Percentiles rank a stretch among this genome's conserved stretches.
Conservation (phyloP, 2,329 filamentous ascomycete species). For the Gliomastix tumulicola region DNA sequence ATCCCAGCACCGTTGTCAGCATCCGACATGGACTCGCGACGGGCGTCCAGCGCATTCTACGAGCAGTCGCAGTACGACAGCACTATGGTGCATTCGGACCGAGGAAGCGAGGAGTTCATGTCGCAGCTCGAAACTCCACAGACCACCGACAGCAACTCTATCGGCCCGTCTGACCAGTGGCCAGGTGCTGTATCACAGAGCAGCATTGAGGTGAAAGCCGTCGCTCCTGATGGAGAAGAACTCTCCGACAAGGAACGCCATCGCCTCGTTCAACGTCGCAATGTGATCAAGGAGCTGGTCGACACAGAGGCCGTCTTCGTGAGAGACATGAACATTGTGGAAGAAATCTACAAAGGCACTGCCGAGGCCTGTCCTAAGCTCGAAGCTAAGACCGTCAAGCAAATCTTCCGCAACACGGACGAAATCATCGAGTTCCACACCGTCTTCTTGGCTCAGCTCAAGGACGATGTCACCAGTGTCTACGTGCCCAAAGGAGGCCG, state of each 20-base stretch:
- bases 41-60: constrained; percentile 32
- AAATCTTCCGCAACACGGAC: constrained; percentile 88
- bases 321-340: constrained; percentile 92
- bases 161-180: constrained; percentile 32
- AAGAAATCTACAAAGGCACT: constrained; percentile 96
- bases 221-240: constrained; percentile 28
- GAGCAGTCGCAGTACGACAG: constrained; percentile 28
- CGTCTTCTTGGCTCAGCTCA: constrained; percentile 70
- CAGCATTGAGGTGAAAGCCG: constrained; percentile 27
- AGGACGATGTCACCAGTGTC: constrained; percentile 70
- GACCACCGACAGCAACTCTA: constrained; percentile 38
- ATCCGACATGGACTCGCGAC: constrained; percentile 29
- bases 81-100: constrained; percentile 34
- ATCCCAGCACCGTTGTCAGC: constrained; percentile 31
- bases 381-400: constrained; percentile 75
- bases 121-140: constrained; percentile 34
- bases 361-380: constrained; percentile 75
- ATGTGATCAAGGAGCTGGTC: constrained; percentile 85
- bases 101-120: constrained; percentile 36
- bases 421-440: constrained; percentile 86
- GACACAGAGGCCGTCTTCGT: constrained; percentile 91
- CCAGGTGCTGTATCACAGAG: constrained; percentile 25
- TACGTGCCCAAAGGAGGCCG: constrained; percentile 59
- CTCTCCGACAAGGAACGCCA: constrained; percentile 52
- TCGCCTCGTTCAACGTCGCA: constrained; percentile 70